Base-by-base conservation (phyloP, 2,329 filamentous ascomycete genomes). In the Westerdykella ornata region DNA sequence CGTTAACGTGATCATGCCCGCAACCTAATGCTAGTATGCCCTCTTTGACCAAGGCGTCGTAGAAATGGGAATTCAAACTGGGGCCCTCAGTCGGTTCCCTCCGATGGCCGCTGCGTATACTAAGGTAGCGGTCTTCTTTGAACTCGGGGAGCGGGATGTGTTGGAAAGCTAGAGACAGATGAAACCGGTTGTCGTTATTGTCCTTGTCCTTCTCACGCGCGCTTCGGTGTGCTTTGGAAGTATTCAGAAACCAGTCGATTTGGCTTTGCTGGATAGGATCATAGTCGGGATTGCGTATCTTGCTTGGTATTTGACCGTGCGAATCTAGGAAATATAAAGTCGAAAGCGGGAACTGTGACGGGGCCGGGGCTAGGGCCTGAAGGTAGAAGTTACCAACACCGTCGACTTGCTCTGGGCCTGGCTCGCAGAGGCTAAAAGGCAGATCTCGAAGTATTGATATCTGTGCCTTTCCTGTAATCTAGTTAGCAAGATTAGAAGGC, bases 111-210 rank as follows among this genome's bases (percentile, higher is more conserved):
- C 81, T 76, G 37, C 71, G 68, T 11, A 55, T 50, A 29, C 81
- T 75, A 5, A 76, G 72, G 43, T 52, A n/a, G 2, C 68, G 59
- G 36, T 82, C 76, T 8, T 32, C 13, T 36, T 76, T 72, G 59
- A 94, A 95, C 64, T 96, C 90, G 0, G 89, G 88, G 9, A 96
- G 70, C 0, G 90, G 90, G 44, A 97, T 97, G 63, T 96, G 92
- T 49, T 95, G 88, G 62, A 96, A 96, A 1, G 88, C 86, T 58
- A 96, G 76, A 60, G 95, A 84, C 77, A 96, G 85, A 63, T 95
- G 88, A 39, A 87, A 83, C 59, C 88, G 84, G 1, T n/a, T n/a
- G n/a, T n/a, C n/a, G n/a, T n/a, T n/a, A n/a, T n/a, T n/a, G n/a
- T n/a, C n/a, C 83, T 85, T 74, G 60, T 94, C 87, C 48, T 79